Evolutionary conservation across 208 protist genomes (phyloP), one percentile per base, ranked within the genome.

Genomic region (Strigomonas culicis): DNA sequence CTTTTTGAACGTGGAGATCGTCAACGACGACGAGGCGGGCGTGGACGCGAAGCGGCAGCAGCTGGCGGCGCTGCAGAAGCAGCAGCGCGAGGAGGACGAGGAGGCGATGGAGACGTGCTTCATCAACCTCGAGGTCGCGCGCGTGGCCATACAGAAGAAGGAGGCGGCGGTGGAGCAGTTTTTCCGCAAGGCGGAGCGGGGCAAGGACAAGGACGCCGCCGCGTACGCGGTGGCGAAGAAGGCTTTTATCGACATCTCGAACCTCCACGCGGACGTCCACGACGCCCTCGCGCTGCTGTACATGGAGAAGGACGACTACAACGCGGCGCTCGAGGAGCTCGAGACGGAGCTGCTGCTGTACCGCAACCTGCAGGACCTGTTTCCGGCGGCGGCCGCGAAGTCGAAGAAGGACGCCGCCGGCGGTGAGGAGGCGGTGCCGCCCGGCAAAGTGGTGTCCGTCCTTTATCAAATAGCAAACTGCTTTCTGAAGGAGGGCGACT

Each of bases 401-500:
- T 53, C 32, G 24, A 15, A 36, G 21, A 39, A 57, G 3, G 30
- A 59, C 3, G 15, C 8, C 11, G n/a, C n/a, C n/a, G n/a, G n/a
- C n/a, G n/a, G n/a, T n/a, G 17, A 27, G 19, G 22, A 7, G 36
- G 61, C 72, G 6, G 74, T 91, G 11, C 81, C 80, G 2, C 51
- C 74, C 19, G 73, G 86, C 7, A 72, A 82, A n/a, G 59, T 93
- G 32, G 67, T 88, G 24, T 70, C 80, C 21, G 79, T 77, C 13
- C 72, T 93, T 0, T 93, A 93, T 71, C 74, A 80, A 52, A 86
- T 92, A 21, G 90, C 90, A 0, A 84, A 93, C 60, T 93, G 84
- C 70, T 93, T 87, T 75, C 77, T 89, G 66, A 88, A 90, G 70
- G 84, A 92, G 50, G 75, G 79, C 41, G 85, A 93, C 73, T 93